Percentiles rank a stretch among this genome's conserved stretches.
These are phyloP conservation scores for Candida quercuum DNA, from an alignment of 805 yeast species.

Conservation along the genomic window DNA sequence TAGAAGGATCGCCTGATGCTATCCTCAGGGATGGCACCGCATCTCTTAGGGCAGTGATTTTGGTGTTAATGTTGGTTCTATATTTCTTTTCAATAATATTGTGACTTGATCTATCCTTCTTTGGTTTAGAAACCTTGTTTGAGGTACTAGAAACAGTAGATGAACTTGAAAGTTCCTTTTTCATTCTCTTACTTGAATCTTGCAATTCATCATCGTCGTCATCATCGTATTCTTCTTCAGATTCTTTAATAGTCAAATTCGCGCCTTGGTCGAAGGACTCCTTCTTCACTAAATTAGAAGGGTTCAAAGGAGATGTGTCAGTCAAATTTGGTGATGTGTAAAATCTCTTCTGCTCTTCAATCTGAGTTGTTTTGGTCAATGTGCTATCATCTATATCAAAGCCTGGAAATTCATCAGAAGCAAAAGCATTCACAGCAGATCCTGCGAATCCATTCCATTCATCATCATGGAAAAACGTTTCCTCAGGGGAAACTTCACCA, in stretches of 20 bases:
- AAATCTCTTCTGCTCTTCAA: neutral
- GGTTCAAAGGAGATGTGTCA: neutral
- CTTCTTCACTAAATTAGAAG: neutral
- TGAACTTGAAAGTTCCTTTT: conserved; percentile 4
- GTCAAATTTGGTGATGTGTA: neutral
- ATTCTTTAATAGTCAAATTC: neutral
- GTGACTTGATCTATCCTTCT: conserved; percentile 57
- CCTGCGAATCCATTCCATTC: conserved; percentile 9
- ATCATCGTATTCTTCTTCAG: conserved; percentile 9
- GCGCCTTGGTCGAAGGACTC: no score
- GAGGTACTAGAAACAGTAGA: conserved; percentile 1
- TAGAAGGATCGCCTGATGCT: conserved; percentile 45
- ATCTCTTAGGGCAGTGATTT: conserved; percentile 62
- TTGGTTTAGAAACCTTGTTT: conserved; percentile 35
- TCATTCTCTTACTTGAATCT: neutral
- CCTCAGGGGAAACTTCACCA: conserved; percentile 19
- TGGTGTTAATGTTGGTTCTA: conserved; percentile 69
- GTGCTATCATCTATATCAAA: neutral
- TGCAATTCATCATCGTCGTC: neutral
- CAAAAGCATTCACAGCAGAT: no score
- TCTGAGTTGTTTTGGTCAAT: neutral
- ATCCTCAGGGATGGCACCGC: conserved; percentile 75
- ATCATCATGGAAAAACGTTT: conserved; percentile 12
- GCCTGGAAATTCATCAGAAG: neutral
- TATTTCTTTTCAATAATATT: conserved; percentile 80